Conservation (phyloP, 768 basidiomycete genomes). For the Albatrellus ellisii region DNA sequence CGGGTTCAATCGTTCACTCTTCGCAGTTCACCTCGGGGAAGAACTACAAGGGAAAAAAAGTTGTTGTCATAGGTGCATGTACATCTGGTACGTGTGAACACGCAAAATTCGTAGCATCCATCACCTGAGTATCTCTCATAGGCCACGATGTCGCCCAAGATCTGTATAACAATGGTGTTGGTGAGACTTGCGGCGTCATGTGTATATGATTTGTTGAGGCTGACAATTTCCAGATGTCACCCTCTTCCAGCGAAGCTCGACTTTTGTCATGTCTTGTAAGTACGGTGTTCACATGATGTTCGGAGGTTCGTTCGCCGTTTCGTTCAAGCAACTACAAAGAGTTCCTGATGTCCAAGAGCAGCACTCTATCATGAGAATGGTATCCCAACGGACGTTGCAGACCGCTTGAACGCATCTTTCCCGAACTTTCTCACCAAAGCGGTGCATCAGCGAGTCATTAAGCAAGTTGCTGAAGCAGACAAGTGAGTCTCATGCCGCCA, state of each 20-base stretch:
- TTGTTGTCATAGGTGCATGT: slow-evolving; percentile 27
- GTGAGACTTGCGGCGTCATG: slow-evolving; percentile 2
- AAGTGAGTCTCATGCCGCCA: slow-evolving; percentile 18
- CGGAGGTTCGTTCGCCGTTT: slow-evolving; percentile 1
- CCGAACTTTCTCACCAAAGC: slow-evolving; percentile 10
- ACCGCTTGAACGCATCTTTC: slow-evolving; percentile 36
- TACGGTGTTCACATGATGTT: slow-evolving; percentile 12
- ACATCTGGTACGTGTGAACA: slow-evolving; percentile 13
- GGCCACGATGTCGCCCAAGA: slow-evolving; percentile 23
- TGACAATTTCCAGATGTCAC: slow-evolving; percentile 12
- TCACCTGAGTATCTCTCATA: neutral
- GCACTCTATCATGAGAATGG: slow-evolving; percentile 10
- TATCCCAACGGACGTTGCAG: slow-evolving; percentile 32
- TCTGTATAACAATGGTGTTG: slow-evolving; percentile 17
- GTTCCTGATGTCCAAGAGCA: neutral
- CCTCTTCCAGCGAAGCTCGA: slow-evolving; percentile 22
- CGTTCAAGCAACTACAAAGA: neutral
- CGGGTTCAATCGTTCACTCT: slow-evolving; percentile 22
- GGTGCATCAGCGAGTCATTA: slow-evolving; percentile 24
- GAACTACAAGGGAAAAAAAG: slow-evolving; percentile 25
- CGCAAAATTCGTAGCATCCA: neutral
- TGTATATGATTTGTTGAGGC: too few species aligned
- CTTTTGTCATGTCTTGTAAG: slow-evolving; percentile 22
- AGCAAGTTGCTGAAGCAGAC: slow-evolving; percentile 39
- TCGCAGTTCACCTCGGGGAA: slow-evolving; percentile 18